These are phyloP conservation scores for Tanacetum coccineum DNA, from an alignment of 129 eudicot species.

Conservation along the genomic window DNA sequence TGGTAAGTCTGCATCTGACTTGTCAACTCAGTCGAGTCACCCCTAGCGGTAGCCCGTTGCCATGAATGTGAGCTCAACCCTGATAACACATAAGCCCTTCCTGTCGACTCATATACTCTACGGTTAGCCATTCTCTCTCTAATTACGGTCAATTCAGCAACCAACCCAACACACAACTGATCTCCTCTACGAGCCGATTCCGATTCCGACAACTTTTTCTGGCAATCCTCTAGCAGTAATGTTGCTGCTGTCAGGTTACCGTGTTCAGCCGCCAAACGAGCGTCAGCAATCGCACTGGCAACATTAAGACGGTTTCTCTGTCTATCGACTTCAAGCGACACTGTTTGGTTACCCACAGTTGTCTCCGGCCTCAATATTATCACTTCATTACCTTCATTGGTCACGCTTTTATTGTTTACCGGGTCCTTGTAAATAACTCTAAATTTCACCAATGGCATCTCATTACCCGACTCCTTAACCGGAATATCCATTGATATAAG, in stretches of 20 bases:
- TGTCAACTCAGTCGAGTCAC: not conserved
- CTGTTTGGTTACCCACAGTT: not conserved
- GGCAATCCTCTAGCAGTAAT: not conserved
- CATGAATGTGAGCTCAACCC: not conserved
- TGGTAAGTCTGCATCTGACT: not conserved
- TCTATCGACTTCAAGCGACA: not conserved
- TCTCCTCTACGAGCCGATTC: conserved; percentile 51
- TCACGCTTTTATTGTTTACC: not conserved
- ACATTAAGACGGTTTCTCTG: not conserved
- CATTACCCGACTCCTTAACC: not conserved
- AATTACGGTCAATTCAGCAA: conserved; percentile 73
- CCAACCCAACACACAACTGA: conserved; percentile 50
- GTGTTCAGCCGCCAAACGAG: not conserved
- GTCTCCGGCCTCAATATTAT: not conserved
- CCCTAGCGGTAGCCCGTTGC: not conserved
- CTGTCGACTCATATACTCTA: conserved; percentile 9
- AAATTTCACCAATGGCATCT: not conserved
- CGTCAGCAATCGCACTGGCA: not conserved
- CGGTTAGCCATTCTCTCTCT: conserved; percentile 74
- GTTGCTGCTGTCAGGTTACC: not conserved
- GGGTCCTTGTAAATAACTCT: not conserved
- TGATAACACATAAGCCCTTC: not conserved
- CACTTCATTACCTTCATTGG: not conserved
- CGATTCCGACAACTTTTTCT: not conserved
- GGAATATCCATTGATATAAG: not conserved